These are phyloP conservation scores for Podila minutissima DNA, from an alignment of 192 early-diverging fungal species.

Conservation along the genomic window DNA sequence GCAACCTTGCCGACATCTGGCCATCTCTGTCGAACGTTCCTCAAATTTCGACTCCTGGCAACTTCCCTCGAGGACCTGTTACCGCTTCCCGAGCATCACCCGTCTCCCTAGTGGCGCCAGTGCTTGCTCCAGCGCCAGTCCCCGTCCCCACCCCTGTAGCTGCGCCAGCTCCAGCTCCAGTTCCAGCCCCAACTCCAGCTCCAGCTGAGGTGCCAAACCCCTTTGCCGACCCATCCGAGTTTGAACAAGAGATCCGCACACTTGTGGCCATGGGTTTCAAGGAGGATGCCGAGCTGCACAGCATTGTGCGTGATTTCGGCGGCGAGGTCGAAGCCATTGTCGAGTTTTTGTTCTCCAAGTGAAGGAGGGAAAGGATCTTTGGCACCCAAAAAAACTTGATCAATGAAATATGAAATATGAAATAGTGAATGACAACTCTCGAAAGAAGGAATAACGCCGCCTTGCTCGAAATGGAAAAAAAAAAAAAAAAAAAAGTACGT, in stretches of 20 bases:
- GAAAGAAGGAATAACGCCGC: not conserved
- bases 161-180: not conserved
- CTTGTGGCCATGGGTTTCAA: slow-evolving; percentile 34
- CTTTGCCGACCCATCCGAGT: slow-evolving; percentile 39
- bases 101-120: not conserved
- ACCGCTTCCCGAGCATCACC: not conserved
- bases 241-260: slow-evolving; percentile 29
- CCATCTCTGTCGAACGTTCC: not conserved
- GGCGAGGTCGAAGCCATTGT: slow-evolving; percentile 44
- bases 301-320: slow-evolving; percentile 36
- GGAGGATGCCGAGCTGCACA: slow-evolving; percentile 22
- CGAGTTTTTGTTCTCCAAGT: slow-evolving; percentile 21
- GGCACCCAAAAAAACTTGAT: not conserved
- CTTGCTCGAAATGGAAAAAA: not conserved
- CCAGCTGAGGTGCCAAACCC: slow-evolving; percentile 10
- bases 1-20: slow-evolving; percentile 20
- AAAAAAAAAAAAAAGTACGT: not conserved
- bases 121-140: not conserved
- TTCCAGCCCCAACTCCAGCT: not conserved
- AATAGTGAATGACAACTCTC: not conserved
- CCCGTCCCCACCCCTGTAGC: not conserved
- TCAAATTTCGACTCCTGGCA: slow-evolving; percentile 12
- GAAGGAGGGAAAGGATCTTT: not conserved
- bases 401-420: too few species aligned
- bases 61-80: slow-evolving; percentile 17